Evolutionary conservation across 1,284 basidiomycete genomes (phyloP).

Genomic region (Trametes versicolor): DNA sequence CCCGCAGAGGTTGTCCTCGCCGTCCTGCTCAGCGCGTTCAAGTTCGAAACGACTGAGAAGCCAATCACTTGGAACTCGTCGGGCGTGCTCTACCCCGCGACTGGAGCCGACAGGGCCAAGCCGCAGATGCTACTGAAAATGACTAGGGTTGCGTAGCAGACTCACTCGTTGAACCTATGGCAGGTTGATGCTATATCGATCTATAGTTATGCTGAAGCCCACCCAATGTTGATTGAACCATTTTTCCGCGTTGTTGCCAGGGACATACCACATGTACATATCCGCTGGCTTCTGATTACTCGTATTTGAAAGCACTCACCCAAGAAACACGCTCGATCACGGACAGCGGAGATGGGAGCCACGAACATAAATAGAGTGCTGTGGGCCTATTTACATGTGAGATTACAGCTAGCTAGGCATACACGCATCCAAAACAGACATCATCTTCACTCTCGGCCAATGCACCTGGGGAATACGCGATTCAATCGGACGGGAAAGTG

Average conservation of each 20-base stretch:
- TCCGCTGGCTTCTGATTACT: no score
- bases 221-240: no score
- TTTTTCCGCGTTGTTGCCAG: no score
- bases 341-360: no score
- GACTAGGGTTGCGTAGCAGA: conserved; percentile 2
- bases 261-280: no score
- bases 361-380: conserved; percentile 31
- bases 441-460: conserved; percentile 25
- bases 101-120: conserved; percentile 18
- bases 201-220: no score
- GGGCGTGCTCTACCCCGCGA: conserved; percentile 26
- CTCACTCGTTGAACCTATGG: no score
- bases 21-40: conserved; percentile 26
- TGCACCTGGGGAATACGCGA: conserved; percentile 13
- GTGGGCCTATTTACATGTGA: conserved; percentile 32
- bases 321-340: no score
- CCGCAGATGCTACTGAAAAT: conserved; percentile 28
- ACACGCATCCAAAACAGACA: conserved; percentile 33
- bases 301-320: no score
- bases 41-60: conserved; percentile 27
- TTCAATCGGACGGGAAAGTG: conserved; percentile 15
- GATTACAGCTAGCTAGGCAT: conserved; percentile 38
- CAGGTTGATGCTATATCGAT: no score
- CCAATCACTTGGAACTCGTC: conserved; percentile 28
- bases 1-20: conserved; percentile 27